Evolutionary conservation across 139 green algal species (phyloP).

Genomic region (Monoraphidium neglectum): DNA sequence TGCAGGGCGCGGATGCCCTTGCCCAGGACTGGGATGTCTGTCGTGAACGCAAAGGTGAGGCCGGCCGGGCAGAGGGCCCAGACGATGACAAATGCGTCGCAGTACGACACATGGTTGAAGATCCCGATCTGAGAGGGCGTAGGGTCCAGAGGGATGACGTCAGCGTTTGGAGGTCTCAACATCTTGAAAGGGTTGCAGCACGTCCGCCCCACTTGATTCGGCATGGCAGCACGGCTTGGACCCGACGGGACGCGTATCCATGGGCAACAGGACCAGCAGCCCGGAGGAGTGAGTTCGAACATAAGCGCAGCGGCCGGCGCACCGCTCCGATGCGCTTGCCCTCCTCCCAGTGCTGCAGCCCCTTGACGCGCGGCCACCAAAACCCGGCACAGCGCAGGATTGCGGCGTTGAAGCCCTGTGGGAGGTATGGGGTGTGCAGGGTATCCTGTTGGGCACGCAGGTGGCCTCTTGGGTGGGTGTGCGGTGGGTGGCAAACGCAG

Average conservation of each 20-base stretch:
- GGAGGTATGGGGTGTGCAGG: too few relatives aligned
- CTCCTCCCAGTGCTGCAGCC: conserved; percentile 12
- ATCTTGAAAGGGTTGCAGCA: too few relatives aligned
- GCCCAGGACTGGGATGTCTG: conserved; percentile 41
- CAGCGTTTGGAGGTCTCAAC: too few relatives aligned
- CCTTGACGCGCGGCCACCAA: conserved; percentile 11
- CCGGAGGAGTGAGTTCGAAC: background rate
- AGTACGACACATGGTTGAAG: conserved; percentile 56
- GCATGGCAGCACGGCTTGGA: too few relatives aligned
- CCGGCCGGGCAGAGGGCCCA: conserved; percentile 20
- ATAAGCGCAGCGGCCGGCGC: background rate
- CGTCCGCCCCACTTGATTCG: too few relatives aligned
- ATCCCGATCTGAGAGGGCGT: conserved; percentile 36
- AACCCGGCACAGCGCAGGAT: conserved; percentile 12
- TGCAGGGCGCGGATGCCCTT: conserved; percentile 48
- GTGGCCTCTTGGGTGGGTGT: too few relatives aligned
- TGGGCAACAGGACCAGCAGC: background rate
- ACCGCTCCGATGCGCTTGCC: conserved; percentile 25
- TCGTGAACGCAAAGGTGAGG: conserved; percentile 20
- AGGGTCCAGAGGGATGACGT: background rate
- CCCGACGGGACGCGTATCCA: background rate
- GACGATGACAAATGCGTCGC: conserved; percentile 30
- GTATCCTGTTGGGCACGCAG: too few relatives aligned
- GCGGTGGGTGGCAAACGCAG: too few relatives aligned
- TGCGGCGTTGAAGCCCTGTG: background rate